Conservation (phyloP, 768 basidiomycete genomes). For the Suillus decipiens region DNA sequence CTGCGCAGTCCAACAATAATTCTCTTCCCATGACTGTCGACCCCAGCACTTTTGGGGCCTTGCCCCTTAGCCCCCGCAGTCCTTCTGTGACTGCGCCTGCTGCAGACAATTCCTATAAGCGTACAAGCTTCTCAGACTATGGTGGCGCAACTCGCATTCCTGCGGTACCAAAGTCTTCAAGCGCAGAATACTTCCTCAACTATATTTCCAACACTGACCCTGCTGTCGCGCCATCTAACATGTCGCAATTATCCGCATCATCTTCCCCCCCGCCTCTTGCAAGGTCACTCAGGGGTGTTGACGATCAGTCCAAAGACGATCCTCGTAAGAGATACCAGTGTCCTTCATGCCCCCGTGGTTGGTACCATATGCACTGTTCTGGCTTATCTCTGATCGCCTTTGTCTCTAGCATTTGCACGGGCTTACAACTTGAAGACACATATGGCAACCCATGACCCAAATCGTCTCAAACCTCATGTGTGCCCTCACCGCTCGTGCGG, state of each 20-base stretch:
- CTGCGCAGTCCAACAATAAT: slow-evolving; percentile 38
- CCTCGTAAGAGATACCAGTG: slow-evolving; percentile 82
- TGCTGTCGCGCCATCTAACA: slow-evolving; percentile 58
- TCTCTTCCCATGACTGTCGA: slow-evolving; percentile 46
- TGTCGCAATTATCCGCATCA: slow-evolving; percentile 49
- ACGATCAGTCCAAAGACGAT: slow-evolving; percentile 56
- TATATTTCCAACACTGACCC: slow-evolving; percentile 35
- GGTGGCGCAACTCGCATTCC: slow-evolving; percentile 51
- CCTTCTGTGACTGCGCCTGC: slow-evolving; percentile 40
- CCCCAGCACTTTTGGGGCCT: slow-evolving; percentile 57
- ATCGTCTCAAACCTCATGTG: slow-evolving; percentile 84
- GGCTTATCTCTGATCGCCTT: slow-evolving; percentile 10
- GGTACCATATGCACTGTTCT: slow-evolving; percentile 9
- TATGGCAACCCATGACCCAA: slow-evolving; percentile 92
- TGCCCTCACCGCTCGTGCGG: slow-evolving; percentile 87
- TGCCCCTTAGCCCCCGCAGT: slow-evolving; percentile 59
- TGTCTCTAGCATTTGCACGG: slow-evolving; percentile 74
- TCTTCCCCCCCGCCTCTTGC: slow-evolving; percentile 42
- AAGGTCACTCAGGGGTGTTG: slow-evolving; percentile 37
- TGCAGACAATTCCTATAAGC: slow-evolving; percentile 33
- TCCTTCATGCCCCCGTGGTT: slow-evolving; percentile 71
- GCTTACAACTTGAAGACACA: slow-evolving; percentile 97
- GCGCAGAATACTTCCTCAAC: slow-evolving; percentile 45
- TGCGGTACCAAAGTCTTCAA: slow-evolving; percentile 48
- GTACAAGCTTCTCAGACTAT: slow-evolving; percentile 71